Evolutionary conservation across 2,329 filamentous ascomycete species (phyloP), one percentile per base, ranked within the genome.

Genomic region (Cadophora gregata): DNA sequence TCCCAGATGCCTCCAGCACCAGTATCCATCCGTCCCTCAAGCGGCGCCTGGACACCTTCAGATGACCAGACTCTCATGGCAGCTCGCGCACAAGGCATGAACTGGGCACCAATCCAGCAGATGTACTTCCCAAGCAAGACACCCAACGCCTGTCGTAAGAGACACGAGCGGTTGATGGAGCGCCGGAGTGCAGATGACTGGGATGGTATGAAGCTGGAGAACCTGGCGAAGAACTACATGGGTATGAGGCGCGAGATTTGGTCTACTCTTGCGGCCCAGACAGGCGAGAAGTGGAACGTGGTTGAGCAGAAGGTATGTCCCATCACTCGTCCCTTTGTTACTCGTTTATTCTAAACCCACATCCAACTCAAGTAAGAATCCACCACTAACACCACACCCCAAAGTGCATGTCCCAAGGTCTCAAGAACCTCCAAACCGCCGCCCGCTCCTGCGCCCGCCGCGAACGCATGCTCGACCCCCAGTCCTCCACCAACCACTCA

Each of bases 121-220:
- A 86, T 85, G 69, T 88, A 93, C 79, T 97, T 97, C 77, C 90
- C 90, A 0, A 84, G 80, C 77, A 97, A 97, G 82, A 88, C 87
- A 9, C 82, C 75, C 1, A 77, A 77, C 77, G 93, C 93, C 21
- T 97, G 93, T 80, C 91, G 93, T 70, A 97, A 97, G 81, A 88
- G 93, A 64, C 93, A 96, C 75, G 93, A 97, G 80, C 86, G 93
- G 48, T 81, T 97, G 71, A 89, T 95, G 84, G 91, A 95, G 80
- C 88, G 90, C 71, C 84, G 72, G 4, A 74, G 66, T 70, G 77
- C 65, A 76, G 83, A 76, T 66, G 90, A 94, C 74, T 96, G 92
- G 90, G 91, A 95, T 74, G 86, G 86, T 24, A 83, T 89, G 71
- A 92, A 92, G 81, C 82, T 94, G 27, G 91, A 95, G 77, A 83